phyloP scores from a whole-genome alignment of 164 flowering plant genomes.

The Tetracentron sinense region DNA sequence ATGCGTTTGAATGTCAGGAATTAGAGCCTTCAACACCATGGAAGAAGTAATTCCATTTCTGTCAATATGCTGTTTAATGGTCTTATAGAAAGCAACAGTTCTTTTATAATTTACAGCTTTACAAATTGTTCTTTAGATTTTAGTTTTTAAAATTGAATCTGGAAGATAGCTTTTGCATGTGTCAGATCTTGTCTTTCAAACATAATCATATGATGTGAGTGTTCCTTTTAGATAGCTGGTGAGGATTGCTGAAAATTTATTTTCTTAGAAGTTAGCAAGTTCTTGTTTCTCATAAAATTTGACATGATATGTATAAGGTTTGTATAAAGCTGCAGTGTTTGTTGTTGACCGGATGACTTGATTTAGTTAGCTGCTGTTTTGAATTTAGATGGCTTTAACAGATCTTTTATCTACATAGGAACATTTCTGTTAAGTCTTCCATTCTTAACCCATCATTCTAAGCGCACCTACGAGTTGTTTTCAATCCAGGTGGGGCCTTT shows the following conservation, averaged over 20 bases:
- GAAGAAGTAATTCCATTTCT: slow-evolving; percentile 13
- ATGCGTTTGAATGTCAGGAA: slow-evolving; percentile 14
- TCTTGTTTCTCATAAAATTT: not conserved
- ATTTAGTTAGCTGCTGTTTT: too few relatives aligned
- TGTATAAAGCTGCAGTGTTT: not conserved
- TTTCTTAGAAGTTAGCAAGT: not conserved
- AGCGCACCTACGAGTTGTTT: too few relatives aligned
- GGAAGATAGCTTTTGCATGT: not conserved
- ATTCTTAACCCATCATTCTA: too few relatives aligned
- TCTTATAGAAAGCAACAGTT: not conserved
- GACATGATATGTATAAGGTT: not conserved
- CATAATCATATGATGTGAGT: not conserved
- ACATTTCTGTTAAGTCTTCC: too few relatives aligned
- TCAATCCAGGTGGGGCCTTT: too few relatives aligned
- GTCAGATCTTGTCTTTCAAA: not conserved
- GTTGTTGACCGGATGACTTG: not conserved
- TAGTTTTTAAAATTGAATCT: not conserved
- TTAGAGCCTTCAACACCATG: slow-evolving; percentile 6
- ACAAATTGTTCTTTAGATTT: not conserved
- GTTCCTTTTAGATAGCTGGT: not conserved
- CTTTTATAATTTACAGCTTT: not conserved
- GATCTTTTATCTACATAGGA: too few relatives aligned
- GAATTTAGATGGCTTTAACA: not conserved
- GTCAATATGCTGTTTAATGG: not conserved
- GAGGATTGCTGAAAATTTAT: not conserved